Evolutionary conservation across 768 basidiomycete species (phyloP).

Genomic region (Calocybe cyanea): DNA sequence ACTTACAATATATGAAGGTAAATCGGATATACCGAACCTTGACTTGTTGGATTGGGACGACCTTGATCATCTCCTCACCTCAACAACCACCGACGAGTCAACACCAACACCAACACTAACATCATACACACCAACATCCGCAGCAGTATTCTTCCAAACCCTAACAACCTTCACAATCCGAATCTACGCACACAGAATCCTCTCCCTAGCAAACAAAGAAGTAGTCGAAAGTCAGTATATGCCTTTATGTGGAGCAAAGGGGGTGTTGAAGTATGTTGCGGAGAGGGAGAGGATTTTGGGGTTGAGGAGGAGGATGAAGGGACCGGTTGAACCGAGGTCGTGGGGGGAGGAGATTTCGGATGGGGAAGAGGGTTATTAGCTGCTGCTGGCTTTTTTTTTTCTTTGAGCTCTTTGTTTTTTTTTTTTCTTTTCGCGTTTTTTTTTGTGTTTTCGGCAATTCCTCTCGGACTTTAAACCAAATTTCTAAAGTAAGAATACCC

Average conservation of each 20-base stretch:
- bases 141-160: no score
- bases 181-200: conserved; percentile 10
- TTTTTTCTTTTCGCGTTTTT: no score
- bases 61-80: conserved; percentile 10
- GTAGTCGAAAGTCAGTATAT: conserved; percentile 9
- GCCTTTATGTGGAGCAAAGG: conserved; percentile 11
- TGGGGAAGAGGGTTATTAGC: conserved; percentile 4
- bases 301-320: conserved; percentile 1
- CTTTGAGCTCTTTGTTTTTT: no score
- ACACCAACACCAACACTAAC: no score
- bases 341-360: conserved; percentile 11
- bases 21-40: conserved; percentile 12
- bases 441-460: no score
- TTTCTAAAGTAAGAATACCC: no score
- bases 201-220: conserved; percentile 7
- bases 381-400: background rate
- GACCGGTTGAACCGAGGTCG: conserved; percentile 7
- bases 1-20: conserved; percentile 13
- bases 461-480: no score
- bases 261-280: conserved; percentile 9
- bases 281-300: conserved; percentile 8
- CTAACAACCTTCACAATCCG: conserved; percentile 10
- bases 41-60: conserved; percentile 13
- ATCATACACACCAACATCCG: no score
- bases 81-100: conserved; percentile 3